phyloP scores from a whole-genome alignment of 495 filamentous ascomycete species.

The Diplogelasinospora grovesii region DNA sequence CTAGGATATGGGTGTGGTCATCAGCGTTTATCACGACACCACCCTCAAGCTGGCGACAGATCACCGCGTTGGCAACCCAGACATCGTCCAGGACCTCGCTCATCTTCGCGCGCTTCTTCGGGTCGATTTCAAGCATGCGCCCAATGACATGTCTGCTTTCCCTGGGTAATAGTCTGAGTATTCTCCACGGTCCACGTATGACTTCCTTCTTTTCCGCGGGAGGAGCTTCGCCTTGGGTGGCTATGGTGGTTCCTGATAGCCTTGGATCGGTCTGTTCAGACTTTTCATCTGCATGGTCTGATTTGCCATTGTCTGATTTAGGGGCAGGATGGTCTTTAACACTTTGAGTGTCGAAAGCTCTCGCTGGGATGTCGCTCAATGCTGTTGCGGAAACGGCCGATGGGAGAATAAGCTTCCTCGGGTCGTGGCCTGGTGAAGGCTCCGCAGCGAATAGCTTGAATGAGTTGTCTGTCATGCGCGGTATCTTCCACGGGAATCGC shows the following conservation, averaged over 20 bases:
- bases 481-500: slow-evolving; percentile 96
- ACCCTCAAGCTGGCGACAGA: slow-evolving; percentile 43
- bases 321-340: slow-evolving; percentile 9
- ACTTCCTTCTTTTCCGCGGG: slow-evolving; percentile 61
- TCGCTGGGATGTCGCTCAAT: slow-evolving; percentile 25
- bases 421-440: slow-evolving; percentile 52
- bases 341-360: slow-evolving; percentile 34
- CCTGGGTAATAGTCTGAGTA: slow-evolving; percentile 84
- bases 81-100: slow-evolving; percentile 78
- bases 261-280: slow-evolving; percentile 1
- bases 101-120: slow-evolving; percentile 74
- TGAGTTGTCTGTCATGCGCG: slow-evolving; percentile 84
- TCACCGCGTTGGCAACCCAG: slow-evolving; percentile 73
- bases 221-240: slow-evolving; percentile 15
- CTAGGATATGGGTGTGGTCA: slow-evolving; percentile 48
- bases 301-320: slow-evolving; percentile 11
- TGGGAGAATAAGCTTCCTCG: slow-evolving; percentile 34
- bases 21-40: slow-evolving; percentile 40
- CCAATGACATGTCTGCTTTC: slow-evolving; percentile 87
- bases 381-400: slow-evolving; percentile 33
- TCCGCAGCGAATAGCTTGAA: slow-evolving; percentile 85
- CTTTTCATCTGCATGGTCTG: slow-evolving; percentile 9
- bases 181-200: slow-evolving; percentile 87
- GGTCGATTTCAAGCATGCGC: slow-evolving; percentile 86
- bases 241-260: slow-evolving; percentile 12